Base-by-base conservation (phyloP, 2,329 filamentous ascomycete genomes). In the Zasmidium angulare region DNA sequence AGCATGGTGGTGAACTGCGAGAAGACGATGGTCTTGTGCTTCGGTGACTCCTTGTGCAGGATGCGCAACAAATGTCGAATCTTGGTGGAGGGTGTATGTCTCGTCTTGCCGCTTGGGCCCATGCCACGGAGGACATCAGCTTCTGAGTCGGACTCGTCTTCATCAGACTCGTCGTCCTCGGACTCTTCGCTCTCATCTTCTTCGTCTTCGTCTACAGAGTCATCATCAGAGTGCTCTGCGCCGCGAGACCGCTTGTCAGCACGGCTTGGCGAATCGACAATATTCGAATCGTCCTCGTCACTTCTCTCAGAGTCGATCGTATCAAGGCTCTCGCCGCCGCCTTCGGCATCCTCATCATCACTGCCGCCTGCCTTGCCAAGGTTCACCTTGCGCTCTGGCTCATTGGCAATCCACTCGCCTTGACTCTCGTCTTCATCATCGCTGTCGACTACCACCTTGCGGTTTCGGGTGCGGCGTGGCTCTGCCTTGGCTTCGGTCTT, bases 1-100 rank as follows among this genome's bases (percentile, higher is more conserved):
- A 99, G 86, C 95, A 99, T 99, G 0, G 91, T 95, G 0, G 95
- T 99, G 77, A 99, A 99, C 70, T 98, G 91, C 1, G 92, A 96
- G 77, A 99, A 99, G 64, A 99, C 92, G 69, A 99, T 99, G 72
- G 96, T 96, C 73, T 99, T 99, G 82, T 96, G 91, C 60, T 91
- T 82, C 1, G 82, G 79, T 0, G 87, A 87, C 75, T 99, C 95
- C 48, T 85, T 85, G 64, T 87, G 84, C 9, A 99, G 84, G 53
- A 99, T 90, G 61, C 86, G 82, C 70, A 96, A 84, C 20, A 98
- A 83, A 68, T 95, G 87, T 48, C 89, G 87, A 69, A 99, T 96
- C 79, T 99, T 99, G 68, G 95, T 93, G 0, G 95, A 99, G 1
- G 86, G 83, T 23, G 85, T 79, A 31, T 89, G 80, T 24, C 79